Evolutionary conservation across 805 yeast species (phyloP), one percentile per base, ranked within the genome.

Genomic region (Pichia californica): DNA sequence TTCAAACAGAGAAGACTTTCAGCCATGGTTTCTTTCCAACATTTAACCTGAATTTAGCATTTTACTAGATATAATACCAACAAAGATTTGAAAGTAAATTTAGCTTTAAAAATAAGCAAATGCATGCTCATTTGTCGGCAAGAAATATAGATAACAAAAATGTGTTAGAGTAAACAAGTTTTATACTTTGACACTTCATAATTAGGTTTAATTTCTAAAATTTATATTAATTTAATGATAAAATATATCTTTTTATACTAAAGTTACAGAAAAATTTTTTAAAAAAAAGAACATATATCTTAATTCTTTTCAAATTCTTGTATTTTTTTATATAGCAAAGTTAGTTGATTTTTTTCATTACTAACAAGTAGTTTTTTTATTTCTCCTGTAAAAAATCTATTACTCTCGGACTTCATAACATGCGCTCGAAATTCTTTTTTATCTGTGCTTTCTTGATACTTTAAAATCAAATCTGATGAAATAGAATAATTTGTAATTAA

Each of bases 1-100:
- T 15, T 30, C 40, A 7, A 44, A 44, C n/a, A 44, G 47, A 27
- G 71, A 81, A 0, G 95, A 86, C 55, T 85, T 79, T 57, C 74
- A 75, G 38, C 77, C 72, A 43, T 59, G 71, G 41, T 67, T 75
- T 43, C 44, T 61, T 28, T 36, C 47, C 13, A 63, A 62, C 29
- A 52, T 62, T 27, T 61, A 39, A 15, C 25, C 25, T 23, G n/a
- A n/a, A n/a, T n/a, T n/a, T n/a, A n/a, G n/a, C n/a, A n/a, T n/a
- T n/a, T n/a, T n/a, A n/a, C n/a, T n/a, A n/a, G n/a, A n/a, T n/a
- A n/a, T n/a, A n/a, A n/a, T n/a, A n/a, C n/a, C n/a, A n/a, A n/a
- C n/a, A n/a, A n/a, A n/a, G n/a, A n/a, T n/a, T n/a, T n/a, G n/a
- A n/a, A n/a, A n/a, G n/a, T n/a, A n/a, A n/a, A n/a, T n/a, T n/a